A percentile compares a stretch with the other conserved stretches of the same genome.
phyloP scores from a whole-genome alignment of 805 yeast species.

The Yarrowia deformans region DNA sequence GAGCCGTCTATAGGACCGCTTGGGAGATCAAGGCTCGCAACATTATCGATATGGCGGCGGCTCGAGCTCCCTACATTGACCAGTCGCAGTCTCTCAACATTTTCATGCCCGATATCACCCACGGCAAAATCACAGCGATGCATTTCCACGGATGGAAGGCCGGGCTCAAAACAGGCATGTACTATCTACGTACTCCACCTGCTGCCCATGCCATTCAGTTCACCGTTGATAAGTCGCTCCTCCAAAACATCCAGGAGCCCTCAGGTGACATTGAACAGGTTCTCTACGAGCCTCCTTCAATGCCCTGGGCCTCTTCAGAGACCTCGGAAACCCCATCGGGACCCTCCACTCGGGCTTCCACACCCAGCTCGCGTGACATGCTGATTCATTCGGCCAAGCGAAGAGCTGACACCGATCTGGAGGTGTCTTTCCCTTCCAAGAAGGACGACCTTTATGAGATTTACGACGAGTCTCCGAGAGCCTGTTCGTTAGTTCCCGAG shows the following conservation, averaged over 20 bases:
- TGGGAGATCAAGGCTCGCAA: conserved; percentile 90
- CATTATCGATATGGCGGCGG: conserved; percentile 84
- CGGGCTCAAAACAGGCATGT: conserved; percentile 97
- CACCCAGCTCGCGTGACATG: conserved; percentile 5
- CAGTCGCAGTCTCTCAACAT: conserved; percentile 96
- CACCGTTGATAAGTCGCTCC: conserved; percentile 61
- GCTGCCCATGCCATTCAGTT: conserved; percentile 95
- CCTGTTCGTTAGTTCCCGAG: conserved; percentile 29
- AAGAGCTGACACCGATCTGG: conserved; percentile 14
- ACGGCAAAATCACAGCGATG: conserved; percentile 94
- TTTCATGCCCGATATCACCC: conserved; percentile 83
- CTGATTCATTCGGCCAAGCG: conserved; percentile 17
- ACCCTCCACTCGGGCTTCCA: conserved; percentile 25
- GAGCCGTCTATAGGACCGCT: conserved; percentile 79
- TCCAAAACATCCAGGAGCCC: conserved; percentile 38
- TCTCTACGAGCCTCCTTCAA: conserved; percentile 3
- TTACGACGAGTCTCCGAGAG: conserved; percentile 30
- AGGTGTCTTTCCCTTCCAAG: not conserved
- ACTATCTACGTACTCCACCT: conserved; percentile 93
- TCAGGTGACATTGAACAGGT: not conserved
- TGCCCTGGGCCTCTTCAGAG: conserved; percentile 11
- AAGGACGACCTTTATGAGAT: conserved; percentile 18
- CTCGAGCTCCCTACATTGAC: conserved; percentile 69
- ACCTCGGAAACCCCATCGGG: conserved; percentile 2
- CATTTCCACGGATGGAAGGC: conserved; percentile 98